Evolutionary conservation across 75 land plant genomes (phyloP).

Genomic region (Pinus tabuliformis): DNA sequence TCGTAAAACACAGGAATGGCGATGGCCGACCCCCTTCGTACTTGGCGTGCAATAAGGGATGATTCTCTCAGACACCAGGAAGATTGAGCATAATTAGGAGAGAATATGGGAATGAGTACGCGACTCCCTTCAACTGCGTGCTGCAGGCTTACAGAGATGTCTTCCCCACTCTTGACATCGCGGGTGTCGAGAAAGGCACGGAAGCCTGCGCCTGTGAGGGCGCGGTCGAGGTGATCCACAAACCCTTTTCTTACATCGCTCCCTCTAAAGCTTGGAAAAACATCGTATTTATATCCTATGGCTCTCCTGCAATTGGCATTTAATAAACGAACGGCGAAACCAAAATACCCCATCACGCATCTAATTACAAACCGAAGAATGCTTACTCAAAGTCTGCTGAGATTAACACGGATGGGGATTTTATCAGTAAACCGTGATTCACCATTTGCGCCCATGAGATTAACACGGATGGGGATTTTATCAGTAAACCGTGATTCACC

Average conservation of each 20-base stretch:
- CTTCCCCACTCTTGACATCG: not conserved
- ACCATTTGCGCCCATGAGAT: too few relatives aligned
- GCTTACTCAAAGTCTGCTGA: too few relatives aligned
- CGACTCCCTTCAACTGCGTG: not conserved
- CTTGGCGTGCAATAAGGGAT: not conserved
- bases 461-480: too few relatives aligned
- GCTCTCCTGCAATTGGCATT: too few relatives aligned
- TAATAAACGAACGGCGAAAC: too few relatives aligned
- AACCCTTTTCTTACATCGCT: not conserved
- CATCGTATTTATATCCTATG: not conserved
- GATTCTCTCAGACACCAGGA: constrained; percentile 2
- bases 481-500: too few relatives aligned
- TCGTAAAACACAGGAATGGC: constrained; percentile 16
- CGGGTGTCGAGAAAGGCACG: not conserved
- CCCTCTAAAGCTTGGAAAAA: constrained; percentile 9
- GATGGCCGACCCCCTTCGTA: too few relatives aligned
- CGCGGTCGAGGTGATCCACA: not conserved
- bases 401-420: too few relatives aligned
- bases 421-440: too few relatives aligned
- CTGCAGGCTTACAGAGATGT: not conserved
- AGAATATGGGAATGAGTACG: constrained; percentile 3
- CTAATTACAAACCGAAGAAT: too few relatives aligned
- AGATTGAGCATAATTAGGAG: constrained; percentile 1
- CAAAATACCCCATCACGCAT: too few relatives aligned
- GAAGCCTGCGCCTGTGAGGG: not conserved